Percentiles rank a stretch among this genome's conserved stretches.
Evolutionary conservation across 2,329 filamentous ascomycete species (phyloP).

Genomic region (Hypomyces perniciosus): DNA sequence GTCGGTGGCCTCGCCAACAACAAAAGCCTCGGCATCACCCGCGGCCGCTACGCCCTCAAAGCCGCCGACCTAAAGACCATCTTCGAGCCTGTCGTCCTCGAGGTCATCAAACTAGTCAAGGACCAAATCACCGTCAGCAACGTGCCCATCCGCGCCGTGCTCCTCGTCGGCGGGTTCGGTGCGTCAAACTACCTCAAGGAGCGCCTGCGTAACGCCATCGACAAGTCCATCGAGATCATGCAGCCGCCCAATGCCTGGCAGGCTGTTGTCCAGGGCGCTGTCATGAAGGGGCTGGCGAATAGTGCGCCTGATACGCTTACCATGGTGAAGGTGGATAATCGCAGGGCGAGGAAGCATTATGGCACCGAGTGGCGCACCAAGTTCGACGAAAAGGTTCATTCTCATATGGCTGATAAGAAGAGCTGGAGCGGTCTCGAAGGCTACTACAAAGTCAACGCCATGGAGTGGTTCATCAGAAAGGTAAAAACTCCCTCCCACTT

Average conservation of each 20-base stretch:
- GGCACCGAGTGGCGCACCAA: slow-evolving; percentile 30
- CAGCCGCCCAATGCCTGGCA: slow-evolving; percentile 43
- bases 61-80: slow-evolving; percentile 35
- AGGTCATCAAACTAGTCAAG: slow-evolving; percentile 38
- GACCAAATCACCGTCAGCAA: slow-evolving; percentile 35
- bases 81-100: slow-evolving; percentile 38
- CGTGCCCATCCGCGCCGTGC: slow-evolving; percentile 34
- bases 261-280: slow-evolving; percentile 43
- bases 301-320: slow-evolving; percentile 28
- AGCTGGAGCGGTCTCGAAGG: slow-evolving; percentile 33
- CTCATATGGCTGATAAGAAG: slow-evolving; percentile 25
- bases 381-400: slow-evolving; percentile 27
- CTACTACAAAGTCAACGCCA: slow-evolving; percentile 31
- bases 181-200: slow-evolving; percentile 40
- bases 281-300: slow-evolving; percentile 41
- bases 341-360: slow-evolving; percentile 39
- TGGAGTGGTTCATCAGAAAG: slow-evolving; percentile 39
- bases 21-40: slow-evolving; percentile 29
- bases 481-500: slow-evolving; percentile 18
- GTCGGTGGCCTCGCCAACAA: slow-evolving; percentile 38
- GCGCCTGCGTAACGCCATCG: slow-evolving; percentile 30
- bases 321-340: slow-evolving; percentile 33
- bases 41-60: slow-evolving; percentile 32
- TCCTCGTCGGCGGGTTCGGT: slow-evolving; percentile 42
- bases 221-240: slow-evolving; percentile 33